Conservation (phyloP, 1,284 basidiomycete species). For the Malassezia nana region DNA sequence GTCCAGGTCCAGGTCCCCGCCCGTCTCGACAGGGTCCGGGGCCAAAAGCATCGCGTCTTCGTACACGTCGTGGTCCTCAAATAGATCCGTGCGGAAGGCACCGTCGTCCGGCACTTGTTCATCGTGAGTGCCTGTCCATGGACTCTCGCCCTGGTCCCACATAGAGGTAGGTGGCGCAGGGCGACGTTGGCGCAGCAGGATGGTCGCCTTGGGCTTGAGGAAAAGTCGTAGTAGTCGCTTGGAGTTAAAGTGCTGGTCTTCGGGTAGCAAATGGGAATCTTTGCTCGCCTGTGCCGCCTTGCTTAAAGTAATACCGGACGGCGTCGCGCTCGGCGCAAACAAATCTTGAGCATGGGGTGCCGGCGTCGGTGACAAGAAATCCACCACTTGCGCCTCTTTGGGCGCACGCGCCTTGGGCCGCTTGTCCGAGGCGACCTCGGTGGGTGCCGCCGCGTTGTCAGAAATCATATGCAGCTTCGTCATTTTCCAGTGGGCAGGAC, state of each 20-base stretch:
- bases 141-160: conserved; percentile 49
- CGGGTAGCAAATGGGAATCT: conserved; percentile 73
- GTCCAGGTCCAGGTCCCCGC: conserved; percentile 34
- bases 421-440: background rate
- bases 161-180: conserved; percentile 52
- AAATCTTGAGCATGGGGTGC: conserved; percentile 63
- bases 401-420: conserved; percentile 12
- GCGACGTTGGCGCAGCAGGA: conserved; percentile 58
- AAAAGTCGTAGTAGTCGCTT: conserved; percentile 80
- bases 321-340: conserved; percentile 54
- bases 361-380: conserved; percentile 62
- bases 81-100: conserved; percentile 83
- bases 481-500: conserved; percentile 96
- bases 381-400: conserved; percentile 73
- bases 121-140: conserved; percentile 51
- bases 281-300: conserved; percentile 39
- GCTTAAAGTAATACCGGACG: conserved; percentile 49
- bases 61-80: conserved; percentile 65
- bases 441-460: background rate
- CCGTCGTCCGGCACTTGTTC: background rate
- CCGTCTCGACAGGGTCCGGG: conserved; percentile 16
- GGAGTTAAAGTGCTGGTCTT: conserved; percentile 94
- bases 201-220: conserved; percentile 60
- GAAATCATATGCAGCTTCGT: conserved; percentile 16
- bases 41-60: conserved; percentile 53